Evolutionary conservation across 2,329 filamentous ascomycete genomes (phyloP).

Genomic region (Penicillium hesseltinei): DNA sequence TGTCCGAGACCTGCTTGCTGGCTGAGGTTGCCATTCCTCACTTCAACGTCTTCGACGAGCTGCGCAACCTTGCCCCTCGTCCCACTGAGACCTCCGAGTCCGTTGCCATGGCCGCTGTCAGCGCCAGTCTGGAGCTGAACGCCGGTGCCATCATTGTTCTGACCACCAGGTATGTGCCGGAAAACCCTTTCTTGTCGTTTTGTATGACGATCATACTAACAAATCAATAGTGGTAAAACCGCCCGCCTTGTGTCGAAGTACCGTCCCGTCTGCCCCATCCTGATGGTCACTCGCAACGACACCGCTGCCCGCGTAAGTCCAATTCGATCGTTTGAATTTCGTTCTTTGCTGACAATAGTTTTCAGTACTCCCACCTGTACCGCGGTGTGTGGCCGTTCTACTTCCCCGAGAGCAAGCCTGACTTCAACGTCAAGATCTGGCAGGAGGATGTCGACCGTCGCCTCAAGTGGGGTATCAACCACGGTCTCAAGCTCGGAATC

Average conservation of each 20-base stretch:
- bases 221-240: slow-evolving; percentile 68
- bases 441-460: slow-evolving; percentile 98
- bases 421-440: slow-evolving; percentile 91
- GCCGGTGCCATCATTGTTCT: slow-evolving; percentile 94
- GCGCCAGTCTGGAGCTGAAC: slow-evolving; percentile 91
- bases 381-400: slow-evolving; percentile 97
- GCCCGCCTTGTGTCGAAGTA: slow-evolving; percentile 97
- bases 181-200: neutral
- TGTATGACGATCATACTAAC: slow-evolving; percentile 21
- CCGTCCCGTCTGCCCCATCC: slow-evolving; percentile 96
- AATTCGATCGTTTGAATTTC: neutral
- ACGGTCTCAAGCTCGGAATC: slow-evolving; percentile 79
- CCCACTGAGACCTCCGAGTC: slow-evolving; percentile 89
- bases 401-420: slow-evolving; percentile 89
- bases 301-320: slow-evolving; percentile 68
- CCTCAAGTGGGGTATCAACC: slow-evolving; percentile 92
- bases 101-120: slow-evolving; percentile 94
- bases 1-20: slow-evolving; percentile 96
- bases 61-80: slow-evolving; percentile 77
- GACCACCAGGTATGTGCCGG: slow-evolving; percentile 69
- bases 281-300: slow-evolving; percentile 93
- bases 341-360: slow-evolving; percentile 16
- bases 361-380: slow-evolving; percentile 82
- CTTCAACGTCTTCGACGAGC: slow-evolving; percentile 93
- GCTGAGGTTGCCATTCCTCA: slow-evolving; percentile 98